Base-by-base conservation (phyloP, 495 filamentous ascomycete genomes). In the Hypomontagnella monticulosa region DNA sequence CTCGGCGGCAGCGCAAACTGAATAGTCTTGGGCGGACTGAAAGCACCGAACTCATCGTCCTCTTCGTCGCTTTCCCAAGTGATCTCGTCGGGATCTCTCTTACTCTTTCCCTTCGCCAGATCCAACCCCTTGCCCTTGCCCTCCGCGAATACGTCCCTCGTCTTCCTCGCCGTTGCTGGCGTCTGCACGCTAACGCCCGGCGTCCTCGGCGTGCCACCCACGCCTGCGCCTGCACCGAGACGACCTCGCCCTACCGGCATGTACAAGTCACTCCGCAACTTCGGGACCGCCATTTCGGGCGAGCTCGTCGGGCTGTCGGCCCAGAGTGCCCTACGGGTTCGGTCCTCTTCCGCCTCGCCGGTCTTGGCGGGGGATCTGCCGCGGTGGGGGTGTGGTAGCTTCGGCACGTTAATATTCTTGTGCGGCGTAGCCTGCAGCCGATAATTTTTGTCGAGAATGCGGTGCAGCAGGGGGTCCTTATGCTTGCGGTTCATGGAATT, bases 11-110 rank as follows among this genome's bases (percentile, higher is more conserved):
- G 81, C 69, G 92, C 90, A 72, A 99, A 99, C 71, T 97, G 93
- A 75, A 99, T 97, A 20, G 95, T 99, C 78, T 97, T 97, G 0
- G 95, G 95, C 34, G 96, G 95, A 70, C 92, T 96, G 67, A 93
- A 86, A 0, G 87, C 91, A 1, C 83, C 83, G 38, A 87, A 85
- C 1, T 88, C 84, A 40, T 90, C 85, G 60, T 84, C 81, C 48
- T 79, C 81, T 49, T 84, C 81, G 57, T 84, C 81, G 57, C 86
- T 90, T 32, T 91, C 87, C 88, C 90, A 93, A 10, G 74, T 77
- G 15, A 85, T 83, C 71, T 84, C 83, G 40, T 81, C 79, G 19
- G 73, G 76, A n/a, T 72, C 75, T 48, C 67, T 72, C 12, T 72
- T 67, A 32, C 48, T 63, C 54, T 76, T 83, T 6, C 75, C 63